Evolutionary conservation across 1,284 basidiomycete genomes (phyloP).

Genomic region (Neolentinus lepideus): DNA sequence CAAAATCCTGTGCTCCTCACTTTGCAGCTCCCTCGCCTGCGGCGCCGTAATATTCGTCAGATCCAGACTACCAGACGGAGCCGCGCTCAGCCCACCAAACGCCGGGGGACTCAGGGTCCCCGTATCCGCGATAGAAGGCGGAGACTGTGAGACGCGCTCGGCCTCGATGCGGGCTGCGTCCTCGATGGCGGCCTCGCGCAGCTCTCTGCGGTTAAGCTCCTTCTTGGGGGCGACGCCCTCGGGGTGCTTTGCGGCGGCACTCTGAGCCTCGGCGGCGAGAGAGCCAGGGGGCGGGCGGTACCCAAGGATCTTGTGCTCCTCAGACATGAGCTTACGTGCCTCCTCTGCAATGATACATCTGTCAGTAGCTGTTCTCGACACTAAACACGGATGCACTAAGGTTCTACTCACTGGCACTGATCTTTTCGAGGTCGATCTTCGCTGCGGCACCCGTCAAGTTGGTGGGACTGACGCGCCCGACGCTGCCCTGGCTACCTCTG

Average conservation of each 20-base stretch:
- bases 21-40: slow-evolving; percentile 9
- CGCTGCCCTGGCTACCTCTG: neutral
- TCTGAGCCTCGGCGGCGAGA: slow-evolving; percentile 10
- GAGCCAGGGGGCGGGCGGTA: slow-evolving; percentile 13
- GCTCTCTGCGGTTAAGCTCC: neutral
- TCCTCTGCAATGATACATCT: neutral
- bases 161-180: neutral
- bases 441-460: neutral
- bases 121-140: neutral
- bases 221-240: neutral
- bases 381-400: neutral
- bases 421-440: slow-evolving; percentile 3
- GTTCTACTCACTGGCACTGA: neutral
- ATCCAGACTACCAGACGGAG: slow-evolving; percentile 4
- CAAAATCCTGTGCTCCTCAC: slow-evolving; percentile 10
- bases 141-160: neutral
- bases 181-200: slow-evolving; percentile 1
- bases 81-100: neutral
- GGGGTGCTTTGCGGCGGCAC: slow-evolving; percentile 6
- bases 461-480: neutral
- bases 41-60: slow-evolving; percentile 7
- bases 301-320: slow-evolving; percentile 16
- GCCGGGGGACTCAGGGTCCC: neutral
- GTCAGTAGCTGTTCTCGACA: neutral
- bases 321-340: slow-evolving; percentile 14